These are phyloP conservation scores for Pseudocercospora ulei DNA, from an alignment of 2,329 filamentous ascomycete genomes.

Conservation along the genomic window DNA sequence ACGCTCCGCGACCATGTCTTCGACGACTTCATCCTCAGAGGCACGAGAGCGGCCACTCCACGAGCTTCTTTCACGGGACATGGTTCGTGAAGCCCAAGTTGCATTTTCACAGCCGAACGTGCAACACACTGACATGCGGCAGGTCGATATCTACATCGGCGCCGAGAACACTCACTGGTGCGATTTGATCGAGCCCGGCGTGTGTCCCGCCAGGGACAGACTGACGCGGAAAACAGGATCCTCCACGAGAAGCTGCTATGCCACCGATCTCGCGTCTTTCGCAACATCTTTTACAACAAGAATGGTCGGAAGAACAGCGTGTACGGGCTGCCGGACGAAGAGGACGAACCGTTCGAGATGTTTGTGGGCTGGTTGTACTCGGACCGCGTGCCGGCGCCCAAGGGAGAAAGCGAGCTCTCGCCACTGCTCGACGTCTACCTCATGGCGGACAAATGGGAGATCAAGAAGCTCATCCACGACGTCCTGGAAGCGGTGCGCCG, in stretches of 20 bases:
- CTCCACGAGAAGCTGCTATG: conserved; percentile 50
- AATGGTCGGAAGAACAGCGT: conserved; percentile 32
- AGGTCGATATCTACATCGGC: conserved; percentile 48
- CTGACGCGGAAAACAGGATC: too few relatives aligned
- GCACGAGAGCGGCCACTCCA: conserved; percentile 36
- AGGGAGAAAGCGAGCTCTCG: conserved; percentile 44
- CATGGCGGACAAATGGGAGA: conserved; percentile 47
- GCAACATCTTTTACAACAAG: conserved; percentile 42
- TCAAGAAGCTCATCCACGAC: conserved; percentile 41
- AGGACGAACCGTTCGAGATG: conserved; percentile 44
- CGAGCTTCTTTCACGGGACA: conserved; percentile 46
- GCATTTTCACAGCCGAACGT: not conserved
- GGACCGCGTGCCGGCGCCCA: conserved; percentile 40
- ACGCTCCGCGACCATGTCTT: conserved; percentile 9
- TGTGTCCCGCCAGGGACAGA: too few relatives aligned
- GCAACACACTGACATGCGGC: not conserved
- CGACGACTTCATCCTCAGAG: conserved; percentile 19
- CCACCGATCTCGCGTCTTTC: conserved; percentile 47
- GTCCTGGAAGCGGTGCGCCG: conserved; percentile 44
- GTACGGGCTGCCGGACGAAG: conserved; percentile 46
- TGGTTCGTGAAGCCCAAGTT: conserved; percentile 29
- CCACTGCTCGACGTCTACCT: conserved; percentile 48
- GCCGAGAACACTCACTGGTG: conserved; percentile 46
- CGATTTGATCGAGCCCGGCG: too few relatives aligned
- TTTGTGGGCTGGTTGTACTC: conserved; percentile 49